Percentiles rank a stretch among this genome's conserved stretches.
Conservation (phyloP, 2,329 filamentous ascomycete genomes). For the Penicillium polonicum region DNA sequence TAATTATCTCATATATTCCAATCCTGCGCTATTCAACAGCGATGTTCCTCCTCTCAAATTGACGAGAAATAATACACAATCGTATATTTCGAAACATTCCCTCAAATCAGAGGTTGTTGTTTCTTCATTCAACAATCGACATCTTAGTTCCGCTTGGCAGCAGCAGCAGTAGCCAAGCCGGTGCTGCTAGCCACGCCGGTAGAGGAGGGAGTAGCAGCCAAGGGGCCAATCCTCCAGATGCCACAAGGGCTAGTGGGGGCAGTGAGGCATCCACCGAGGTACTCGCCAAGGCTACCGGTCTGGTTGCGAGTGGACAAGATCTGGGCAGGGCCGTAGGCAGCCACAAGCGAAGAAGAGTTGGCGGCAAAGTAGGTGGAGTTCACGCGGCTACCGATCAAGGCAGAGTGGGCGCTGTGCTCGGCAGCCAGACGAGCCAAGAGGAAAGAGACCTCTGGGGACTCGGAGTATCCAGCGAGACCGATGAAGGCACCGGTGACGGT, state of each 20-base stretch:
- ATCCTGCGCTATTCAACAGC: neutral
- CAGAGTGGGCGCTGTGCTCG: constrained; percentile 25
- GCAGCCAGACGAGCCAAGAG: constrained; percentile 30
- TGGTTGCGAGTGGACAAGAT: constrained; percentile 21
- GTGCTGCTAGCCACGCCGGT: constrained; percentile 6
- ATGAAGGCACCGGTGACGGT: constrained; percentile 27
- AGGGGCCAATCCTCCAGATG: constrained; percentile 22
- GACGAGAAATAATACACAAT: neutral
- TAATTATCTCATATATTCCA: neutral
- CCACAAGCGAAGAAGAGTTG: constrained; percentile 23
- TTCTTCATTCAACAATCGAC: neutral
- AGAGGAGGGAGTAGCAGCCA: constrained; percentile 22
- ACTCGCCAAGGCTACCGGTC: constrained; percentile 26
- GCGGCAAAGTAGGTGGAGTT: constrained; percentile 17
- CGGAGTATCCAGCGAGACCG: constrained; percentile 29
- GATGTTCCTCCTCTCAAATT: neutral
- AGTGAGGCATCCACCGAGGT: constrained; percentile 24
- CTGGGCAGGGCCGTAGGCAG: constrained; percentile 25
- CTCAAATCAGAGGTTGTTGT: too few relatives aligned
- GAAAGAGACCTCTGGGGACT: constrained; percentile 33
- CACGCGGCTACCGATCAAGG: constrained; percentile 23
- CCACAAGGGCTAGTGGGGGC: constrained; percentile 25
- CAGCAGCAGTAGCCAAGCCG: neutral
- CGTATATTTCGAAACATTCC: neutral
- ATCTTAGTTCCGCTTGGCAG: neutral